Percentiles rank a stretch among this genome's conserved stretches.
Conservation (phyloP, 768 basidiomycete species). For the Kwoniella europaea region DNA sequence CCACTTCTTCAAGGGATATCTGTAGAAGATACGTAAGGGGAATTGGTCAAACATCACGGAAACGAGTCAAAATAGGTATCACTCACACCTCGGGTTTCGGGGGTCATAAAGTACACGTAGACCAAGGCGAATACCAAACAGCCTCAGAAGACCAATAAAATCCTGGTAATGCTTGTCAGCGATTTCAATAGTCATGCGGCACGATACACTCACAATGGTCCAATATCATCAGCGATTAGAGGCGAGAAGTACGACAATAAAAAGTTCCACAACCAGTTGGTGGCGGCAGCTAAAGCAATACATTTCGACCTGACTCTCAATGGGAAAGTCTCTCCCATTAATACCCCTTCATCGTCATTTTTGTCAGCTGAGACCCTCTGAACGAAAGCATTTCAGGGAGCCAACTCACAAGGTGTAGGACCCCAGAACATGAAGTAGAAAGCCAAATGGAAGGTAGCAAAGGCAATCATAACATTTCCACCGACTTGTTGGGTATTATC, state of each 20-base stretch:
- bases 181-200: no score
- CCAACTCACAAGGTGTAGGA: slow-evolving; percentile 24
- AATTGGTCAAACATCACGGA: not conserved
- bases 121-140: slow-evolving; percentile 70
- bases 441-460: slow-evolving; percentile 15
- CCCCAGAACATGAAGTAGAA: slow-evolving; percentile 25
- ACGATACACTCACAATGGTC: slow-evolving; percentile 25
- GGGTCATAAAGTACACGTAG: slow-evolving; percentile 74
- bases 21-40: not conserved
- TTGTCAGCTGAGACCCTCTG: no score
- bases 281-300: slow-evolving; percentile 70
- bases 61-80: not conserved
- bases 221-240: slow-evolving; percentile 30
- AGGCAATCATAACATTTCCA: slow-evolving; percentile 19
- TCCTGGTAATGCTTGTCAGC: slow-evolving; percentile 43
- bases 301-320: slow-evolving; percentile 76
- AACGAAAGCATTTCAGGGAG: no score
- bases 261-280: slow-evolving; percentile 61
- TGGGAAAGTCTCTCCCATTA: slow-evolving; percentile 80
- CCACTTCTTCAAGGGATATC: slow-evolving; percentile 59
- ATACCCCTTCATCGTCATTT: slow-evolving; percentile 35
- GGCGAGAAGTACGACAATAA: slow-evolving; percentile 31
- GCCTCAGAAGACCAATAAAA: slow-evolving; percentile 76
- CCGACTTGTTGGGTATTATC: not conserved
- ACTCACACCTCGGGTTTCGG: slow-evolving; percentile 64